Percentiles rank a stretch among this genome's conserved stretches.
phyloP scores from a whole-genome alignment of 108 stramenopile genomes.

The Fistulifera solaris region DNA sequence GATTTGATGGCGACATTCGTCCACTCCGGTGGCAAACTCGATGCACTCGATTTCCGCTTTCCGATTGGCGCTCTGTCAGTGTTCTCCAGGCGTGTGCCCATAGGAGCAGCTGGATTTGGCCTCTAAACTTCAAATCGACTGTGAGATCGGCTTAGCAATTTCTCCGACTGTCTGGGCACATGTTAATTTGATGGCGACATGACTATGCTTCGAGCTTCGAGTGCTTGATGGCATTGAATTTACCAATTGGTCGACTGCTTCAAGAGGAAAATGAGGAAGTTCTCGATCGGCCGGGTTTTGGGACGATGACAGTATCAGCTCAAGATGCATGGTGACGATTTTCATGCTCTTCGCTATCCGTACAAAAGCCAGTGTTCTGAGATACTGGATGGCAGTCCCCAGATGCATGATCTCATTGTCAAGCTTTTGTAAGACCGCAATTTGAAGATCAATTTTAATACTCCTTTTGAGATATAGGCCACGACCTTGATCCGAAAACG shows the following conservation, averaged over 20 bases:
- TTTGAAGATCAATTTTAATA: conserved; percentile 72
- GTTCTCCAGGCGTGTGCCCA: no score
- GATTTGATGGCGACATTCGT: no score
- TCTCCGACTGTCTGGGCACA: conserved; percentile 91
- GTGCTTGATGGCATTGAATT: conserved; percentile 92
- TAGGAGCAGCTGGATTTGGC: no score
- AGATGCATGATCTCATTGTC: conserved; percentile 93
- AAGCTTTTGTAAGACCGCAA: conserved; percentile 85
- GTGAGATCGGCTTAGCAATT: no score
- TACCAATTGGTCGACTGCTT: conserved; percentile 89
- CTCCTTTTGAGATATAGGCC: conserved; percentile 57
- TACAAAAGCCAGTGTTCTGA: conserved; percentile 89
- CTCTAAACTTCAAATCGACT: no score
- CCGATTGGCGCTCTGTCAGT: conserved; percentile 93
- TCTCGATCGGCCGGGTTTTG: conserved; percentile 89
- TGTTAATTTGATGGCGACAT: conserved; percentile 91
- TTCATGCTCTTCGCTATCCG: conserved; percentile 95
- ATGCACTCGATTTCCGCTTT: conserved; percentile 84
- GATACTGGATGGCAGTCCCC: conserved; percentile 94
- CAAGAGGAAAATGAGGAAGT: conserved; percentile 83
- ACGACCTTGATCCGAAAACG: conserved; percentile 70
- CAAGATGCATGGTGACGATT: conserved; percentile 94
- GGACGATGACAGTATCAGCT: conserved; percentile 92
- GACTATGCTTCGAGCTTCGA: conserved; percentile 92
- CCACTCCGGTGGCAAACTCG: conserved; percentile 82